A percentile compares a stretch with the other conserved stretches of the same genome.
Conservation (phyloP, 2,329 filamentous ascomycete genomes). For the Colletotrichum eleusines region DNA sequence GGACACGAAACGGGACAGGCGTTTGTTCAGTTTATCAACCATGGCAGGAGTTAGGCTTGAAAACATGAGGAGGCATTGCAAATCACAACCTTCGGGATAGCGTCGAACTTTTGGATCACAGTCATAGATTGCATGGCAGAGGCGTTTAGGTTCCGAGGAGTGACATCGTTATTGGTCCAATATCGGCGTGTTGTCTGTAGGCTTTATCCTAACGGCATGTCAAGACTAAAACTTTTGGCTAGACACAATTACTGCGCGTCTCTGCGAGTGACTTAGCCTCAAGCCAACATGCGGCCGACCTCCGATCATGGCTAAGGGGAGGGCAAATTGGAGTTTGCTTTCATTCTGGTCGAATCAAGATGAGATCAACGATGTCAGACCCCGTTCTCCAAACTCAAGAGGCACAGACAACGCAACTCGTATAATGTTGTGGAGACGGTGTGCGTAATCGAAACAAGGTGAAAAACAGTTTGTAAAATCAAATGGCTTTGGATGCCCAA, state of each 20-base stretch:
- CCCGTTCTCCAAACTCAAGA: not conserved
- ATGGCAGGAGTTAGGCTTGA: conserved; percentile 9
- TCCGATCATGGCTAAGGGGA: not conserved
- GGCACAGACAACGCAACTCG: not conserved
- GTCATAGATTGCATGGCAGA: conserved; percentile 36
- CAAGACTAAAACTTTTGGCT: not conserved
- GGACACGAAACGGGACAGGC: conserved; percentile 9
- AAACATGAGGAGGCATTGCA: conserved; percentile 7
- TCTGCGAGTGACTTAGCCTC: not conserved
- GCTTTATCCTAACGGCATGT: not conserved
- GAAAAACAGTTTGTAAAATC: not conserved
- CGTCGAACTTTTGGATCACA: conserved; percentile 12
- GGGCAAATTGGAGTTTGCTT: not conserved
- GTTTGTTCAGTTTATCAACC: conserved; percentile 15
- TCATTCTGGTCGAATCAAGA: not conserved
- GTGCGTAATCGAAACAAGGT: not conserved
- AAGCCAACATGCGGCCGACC: not conserved
- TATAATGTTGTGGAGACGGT: not conserved
- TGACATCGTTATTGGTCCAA: not conserved
- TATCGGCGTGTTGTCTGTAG: not conserved
- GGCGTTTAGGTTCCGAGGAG: conserved; percentile 33
- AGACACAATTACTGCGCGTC: not conserved
- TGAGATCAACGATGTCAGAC: not conserved
- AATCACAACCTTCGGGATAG: not conserved
- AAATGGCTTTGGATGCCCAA: not conserved